phyloP scores from a whole-genome alignment of 169 alveolate genomes.

The Fabrea salina region DNA sequence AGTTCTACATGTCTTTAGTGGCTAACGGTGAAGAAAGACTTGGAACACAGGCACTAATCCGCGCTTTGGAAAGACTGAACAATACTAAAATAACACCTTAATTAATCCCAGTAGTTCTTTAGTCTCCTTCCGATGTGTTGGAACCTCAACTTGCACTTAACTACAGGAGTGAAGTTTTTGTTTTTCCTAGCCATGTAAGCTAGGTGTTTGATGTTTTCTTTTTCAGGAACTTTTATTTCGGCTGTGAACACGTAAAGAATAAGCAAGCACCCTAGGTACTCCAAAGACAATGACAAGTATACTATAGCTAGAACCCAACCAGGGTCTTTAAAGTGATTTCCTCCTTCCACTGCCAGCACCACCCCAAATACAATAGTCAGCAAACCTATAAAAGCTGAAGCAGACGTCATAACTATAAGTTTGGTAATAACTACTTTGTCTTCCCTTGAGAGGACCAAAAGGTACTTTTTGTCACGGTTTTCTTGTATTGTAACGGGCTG shows the following conservation, averaged over 20 bases:
- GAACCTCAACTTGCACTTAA: too few relatives aligned
- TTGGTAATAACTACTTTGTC: not conserved
- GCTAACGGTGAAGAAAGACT: conserved; percentile 66
- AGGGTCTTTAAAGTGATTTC: not conserved
- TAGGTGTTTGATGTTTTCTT: too few relatives aligned
- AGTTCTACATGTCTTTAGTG: conserved; percentile 62
- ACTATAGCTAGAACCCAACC: not conserved
- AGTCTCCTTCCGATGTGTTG: too few relatives aligned
- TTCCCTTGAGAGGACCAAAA: not conserved
- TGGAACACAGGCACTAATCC: conserved; percentile 66
- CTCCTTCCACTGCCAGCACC: not conserved
- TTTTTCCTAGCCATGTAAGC: too few relatives aligned
- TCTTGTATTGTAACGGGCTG: not conserved
- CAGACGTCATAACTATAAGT: not conserved
- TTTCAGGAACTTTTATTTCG: not conserved
- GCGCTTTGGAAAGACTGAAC: conserved; percentile 65
- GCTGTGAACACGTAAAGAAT: conserved; percentile 14
- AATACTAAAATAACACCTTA: conserved; percentile 33
- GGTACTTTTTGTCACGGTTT: not conserved
- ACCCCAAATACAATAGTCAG: not conserved
- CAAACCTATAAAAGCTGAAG: not conserved
- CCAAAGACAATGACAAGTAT: not conserved
- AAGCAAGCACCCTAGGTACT: not conserved
- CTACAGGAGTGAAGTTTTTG: too few relatives aligned
- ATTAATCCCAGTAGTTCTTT: too few relatives aligned